Evolutionary conservation across 2,329 filamentous ascomycete genomes (phyloP), one percentile per base, ranked within the genome.

Genomic region (Fusarium virguliforme): DNA sequence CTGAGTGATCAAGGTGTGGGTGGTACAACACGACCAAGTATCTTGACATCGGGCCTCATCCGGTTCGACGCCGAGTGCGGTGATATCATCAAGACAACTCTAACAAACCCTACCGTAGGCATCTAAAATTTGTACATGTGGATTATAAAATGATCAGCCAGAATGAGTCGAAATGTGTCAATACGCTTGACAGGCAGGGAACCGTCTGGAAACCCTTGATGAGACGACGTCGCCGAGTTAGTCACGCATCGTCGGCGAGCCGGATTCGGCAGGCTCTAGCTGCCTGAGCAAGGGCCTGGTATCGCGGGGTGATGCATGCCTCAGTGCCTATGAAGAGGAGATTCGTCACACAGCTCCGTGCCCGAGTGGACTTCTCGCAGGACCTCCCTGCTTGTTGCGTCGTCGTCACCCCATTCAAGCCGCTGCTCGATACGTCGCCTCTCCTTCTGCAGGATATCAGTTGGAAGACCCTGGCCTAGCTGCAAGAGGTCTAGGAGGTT

Each of bases 381-480:
- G 22, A 81, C 63, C 8, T 68, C 67, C 54, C 71, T 75, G 18
- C 56, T 65, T 9, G 70, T 58, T 9, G 71, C 60, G 10, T 61
- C 64, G 55, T 81, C 79, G 9, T 65, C 74, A 12, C 76, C 78
- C 78, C 76, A 79, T 65, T 78, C 68, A 5, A 81, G 58, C 30
- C 80, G 73, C 59, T 60, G 71, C 13, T 77, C 68, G 28, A 82
- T 68, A 10, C 63, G 65, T 12, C 69, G 64, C 22, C 77, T 60
- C 41, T 77, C 74, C 8, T 73, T 70, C 26, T 75, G 70, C 28
- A 78, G 68, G 4, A 78, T 46, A 50, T 82, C 80, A 10, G 62
- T 65, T 6, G 80, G 80, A 10, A 81, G 43, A 15, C 64, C 73
- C 6, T 48, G 60, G 34, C 77, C 79, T 1, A 80, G 46, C 71